Conservation (phyloP, 2,329 filamentous ascomycete genomes). For the Talaromyces funiculosus region DNA sequence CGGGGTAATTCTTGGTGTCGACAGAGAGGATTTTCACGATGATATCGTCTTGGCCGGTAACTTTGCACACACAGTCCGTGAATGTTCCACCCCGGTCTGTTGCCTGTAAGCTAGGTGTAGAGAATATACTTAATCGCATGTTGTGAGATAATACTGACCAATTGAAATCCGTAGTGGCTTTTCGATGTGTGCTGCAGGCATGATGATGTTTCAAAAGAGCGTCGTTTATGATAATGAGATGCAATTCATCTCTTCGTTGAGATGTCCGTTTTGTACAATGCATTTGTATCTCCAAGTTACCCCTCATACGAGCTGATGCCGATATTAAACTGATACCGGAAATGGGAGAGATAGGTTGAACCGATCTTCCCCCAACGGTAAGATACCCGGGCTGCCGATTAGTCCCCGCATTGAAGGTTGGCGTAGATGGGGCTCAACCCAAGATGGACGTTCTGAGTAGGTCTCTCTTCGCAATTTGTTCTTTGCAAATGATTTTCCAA, state of each 20-base stretch:
- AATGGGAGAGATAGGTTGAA: background rate
- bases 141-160: background rate
- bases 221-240: background rate
- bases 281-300: background rate
- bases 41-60: slow-evolving; percentile 3
- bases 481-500: too few relatives aligned
- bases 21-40: slow-evolving; percentile 5
- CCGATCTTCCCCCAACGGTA: background rate
- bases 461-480: too few relatives aligned
- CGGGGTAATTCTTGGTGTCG: background rate
- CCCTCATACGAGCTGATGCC: background rate
- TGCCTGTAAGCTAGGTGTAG: background rate
- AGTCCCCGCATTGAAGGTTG: background rate
- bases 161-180: background rate
- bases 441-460: background rate
- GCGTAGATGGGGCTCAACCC: background rate
- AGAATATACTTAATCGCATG: background rate
- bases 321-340: background rate
- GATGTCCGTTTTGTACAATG: background rate
- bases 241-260: background rate
- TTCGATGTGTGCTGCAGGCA: background rate
- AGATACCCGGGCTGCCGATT: background rate
- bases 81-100: slow-evolving; percentile 4
- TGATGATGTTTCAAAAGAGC: background rate
- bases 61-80: background rate